Evolutionary conservation across 2,329 filamentous ascomycete genomes (phyloP).

Genomic region (Sordariomycetes sp.): DNA sequence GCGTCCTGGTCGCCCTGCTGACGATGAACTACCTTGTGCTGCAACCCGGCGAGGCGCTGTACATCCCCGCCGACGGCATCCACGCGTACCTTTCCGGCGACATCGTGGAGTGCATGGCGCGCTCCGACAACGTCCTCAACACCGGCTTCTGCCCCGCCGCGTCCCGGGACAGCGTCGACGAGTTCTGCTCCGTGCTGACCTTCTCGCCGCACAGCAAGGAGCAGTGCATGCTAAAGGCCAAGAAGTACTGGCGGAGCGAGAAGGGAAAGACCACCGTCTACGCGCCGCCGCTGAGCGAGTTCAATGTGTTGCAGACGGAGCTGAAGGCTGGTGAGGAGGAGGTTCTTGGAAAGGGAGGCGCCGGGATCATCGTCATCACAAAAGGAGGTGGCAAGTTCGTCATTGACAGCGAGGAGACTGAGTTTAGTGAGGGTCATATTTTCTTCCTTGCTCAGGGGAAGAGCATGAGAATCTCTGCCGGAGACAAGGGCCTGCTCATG

Average conservation of each 20-base stretch:
- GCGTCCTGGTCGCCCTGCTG: constrained; percentile 58
- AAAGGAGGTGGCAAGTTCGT: constrained; percentile 11
- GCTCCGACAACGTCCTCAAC: constrained; percentile 66
- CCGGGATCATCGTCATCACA: constrained; percentile 13
- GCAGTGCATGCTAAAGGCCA: constrained; percentile 44
- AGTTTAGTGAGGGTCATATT: constrained; percentile 13
- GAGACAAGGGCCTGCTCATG: not conserved
- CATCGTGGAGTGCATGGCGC: constrained; percentile 73
- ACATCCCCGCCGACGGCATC: constrained; percentile 64
- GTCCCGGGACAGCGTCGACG: constrained; percentile 53
- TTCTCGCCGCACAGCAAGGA: constrained; percentile 52
- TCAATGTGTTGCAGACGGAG: constrained; percentile 55
- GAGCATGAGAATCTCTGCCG: not conserved
- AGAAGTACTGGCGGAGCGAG: constrained; percentile 38
- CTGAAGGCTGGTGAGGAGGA: constrained; percentile 51
- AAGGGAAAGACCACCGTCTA: constrained; percentile 56
- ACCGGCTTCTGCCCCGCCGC: constrained; percentile 63
- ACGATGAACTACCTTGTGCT: constrained; percentile 68
- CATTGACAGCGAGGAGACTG: constrained; percentile 10
- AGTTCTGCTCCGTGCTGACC: constrained; percentile 53
- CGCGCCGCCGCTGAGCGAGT: constrained; percentile 61
- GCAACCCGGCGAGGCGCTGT: constrained; percentile 56
- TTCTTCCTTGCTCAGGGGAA: constrained; percentile 11
- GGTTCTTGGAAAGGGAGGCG: constrained; percentile 13
- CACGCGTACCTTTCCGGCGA: constrained; percentile 66